These are phyloP conservation scores for Colletotrichum acutatum DNA, from an alignment of 2,329 filamentous ascomycete genomes.

Conservation along the genomic window DNA sequence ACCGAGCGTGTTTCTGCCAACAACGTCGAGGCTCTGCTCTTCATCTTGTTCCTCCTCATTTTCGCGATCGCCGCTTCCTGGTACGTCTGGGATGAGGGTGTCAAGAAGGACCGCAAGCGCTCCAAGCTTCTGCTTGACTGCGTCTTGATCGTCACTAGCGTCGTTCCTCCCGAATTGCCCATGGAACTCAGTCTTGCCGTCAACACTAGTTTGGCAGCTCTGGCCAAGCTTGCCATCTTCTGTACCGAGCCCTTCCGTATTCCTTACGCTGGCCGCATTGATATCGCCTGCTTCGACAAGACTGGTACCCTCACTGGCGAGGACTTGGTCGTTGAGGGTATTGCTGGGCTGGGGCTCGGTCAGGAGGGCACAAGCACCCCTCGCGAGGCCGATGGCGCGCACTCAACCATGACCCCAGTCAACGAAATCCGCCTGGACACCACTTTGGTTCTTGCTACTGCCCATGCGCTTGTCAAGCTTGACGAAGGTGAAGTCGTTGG, in stretches of 20 bases:
- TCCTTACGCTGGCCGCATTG: conserved; percentile 93
- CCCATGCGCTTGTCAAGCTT: conserved; percentile 93
- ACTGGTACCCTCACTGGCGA: conserved; percentile 97
- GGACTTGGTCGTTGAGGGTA: conserved; percentile 95
- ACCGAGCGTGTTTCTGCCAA: conserved; percentile 99
- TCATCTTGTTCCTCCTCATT: conserved; percentile 95
- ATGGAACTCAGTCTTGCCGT: conserved; percentile 99
- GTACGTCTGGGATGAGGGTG: conserved; percentile 99
- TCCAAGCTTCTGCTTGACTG: conserved; percentile 98
- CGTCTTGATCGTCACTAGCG: conserved; percentile 95
- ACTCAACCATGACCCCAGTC: conserved; percentile 81
- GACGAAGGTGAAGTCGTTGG: conserved; percentile 98
- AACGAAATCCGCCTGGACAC: conserved; percentile 80
- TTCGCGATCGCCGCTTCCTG: conserved; percentile 98
- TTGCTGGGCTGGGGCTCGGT: conserved; percentile 86
- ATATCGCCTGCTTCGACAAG: conserved; percentile 98
- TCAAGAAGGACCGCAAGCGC: conserved; percentile 92
- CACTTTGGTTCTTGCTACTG: conserved; percentile 91
- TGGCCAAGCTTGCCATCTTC: conserved; percentile 97
- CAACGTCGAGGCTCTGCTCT: conserved; percentile 94
- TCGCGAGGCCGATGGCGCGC: conserved; percentile 81
- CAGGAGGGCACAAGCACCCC: conserved; percentile 72
- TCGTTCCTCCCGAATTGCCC: conserved; percentile 96
- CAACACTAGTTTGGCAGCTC: conserved; percentile 93
- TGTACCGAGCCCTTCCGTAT: conserved; percentile 99